These are phyloP conservation scores for Cryptosporidium meleagridis DNA, from an alignment of 169 alveolate species.

Conservation along the genomic window DNA sequence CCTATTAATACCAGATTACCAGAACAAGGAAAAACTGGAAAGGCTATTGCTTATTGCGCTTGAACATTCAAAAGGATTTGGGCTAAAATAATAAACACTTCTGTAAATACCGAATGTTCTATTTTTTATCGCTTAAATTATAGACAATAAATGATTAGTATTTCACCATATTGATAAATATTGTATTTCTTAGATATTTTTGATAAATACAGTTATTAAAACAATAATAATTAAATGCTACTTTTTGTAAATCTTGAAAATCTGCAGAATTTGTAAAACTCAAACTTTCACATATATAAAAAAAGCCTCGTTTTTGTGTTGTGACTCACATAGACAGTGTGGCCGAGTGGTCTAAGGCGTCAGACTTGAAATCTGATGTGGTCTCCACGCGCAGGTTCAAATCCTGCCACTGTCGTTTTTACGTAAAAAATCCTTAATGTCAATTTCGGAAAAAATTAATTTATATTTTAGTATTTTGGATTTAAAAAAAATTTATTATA, in stretches of 20 bases:
- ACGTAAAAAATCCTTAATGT: background rate
- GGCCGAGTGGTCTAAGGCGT: constrained; percentile 78
- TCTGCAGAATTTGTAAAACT: background rate
- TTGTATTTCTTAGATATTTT: no score
- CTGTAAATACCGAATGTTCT: background rate
- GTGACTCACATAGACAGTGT: constrained; percentile 30
- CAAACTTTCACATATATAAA: background rate
- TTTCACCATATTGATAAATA: background rate
- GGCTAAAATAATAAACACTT: constrained; percentile 78
- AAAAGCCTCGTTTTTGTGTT: background rate
- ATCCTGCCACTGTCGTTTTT: constrained; percentile 77
- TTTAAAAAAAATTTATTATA: background rate
- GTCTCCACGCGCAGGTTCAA: constrained; percentile 78
- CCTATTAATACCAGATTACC: constrained; percentile 89
- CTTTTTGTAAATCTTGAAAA: background rate
- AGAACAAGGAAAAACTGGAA: constrained; percentile 82
- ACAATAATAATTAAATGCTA: no score
- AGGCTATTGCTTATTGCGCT: constrained; percentile 84
- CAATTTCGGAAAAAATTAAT: background rate
- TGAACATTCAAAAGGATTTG: constrained; percentile 91
- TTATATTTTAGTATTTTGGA: background rate
- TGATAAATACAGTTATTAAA: background rate
- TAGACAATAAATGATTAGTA: background rate
- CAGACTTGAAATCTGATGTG: constrained; percentile 77
- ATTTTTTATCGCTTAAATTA: background rate